A percentile compares a stretch with the other conserved stretches of the same genome.
Evolutionary conservation across 2,329 filamentous ascomycete genomes (phyloP).

Genomic region (Arthrobotrys conoides): DNA sequence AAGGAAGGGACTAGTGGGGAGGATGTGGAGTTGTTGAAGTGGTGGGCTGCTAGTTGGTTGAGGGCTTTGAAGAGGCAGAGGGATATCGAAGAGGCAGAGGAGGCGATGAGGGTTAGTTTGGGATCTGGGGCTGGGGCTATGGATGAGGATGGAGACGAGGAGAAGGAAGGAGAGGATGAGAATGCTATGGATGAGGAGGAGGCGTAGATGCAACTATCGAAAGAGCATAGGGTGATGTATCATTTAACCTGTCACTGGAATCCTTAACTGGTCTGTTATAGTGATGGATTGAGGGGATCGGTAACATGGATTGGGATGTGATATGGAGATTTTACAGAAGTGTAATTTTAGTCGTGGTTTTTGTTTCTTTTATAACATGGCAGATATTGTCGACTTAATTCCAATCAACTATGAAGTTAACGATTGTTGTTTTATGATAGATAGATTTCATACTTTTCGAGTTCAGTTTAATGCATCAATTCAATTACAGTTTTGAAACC

Average conservation of each 20-base stretch:
- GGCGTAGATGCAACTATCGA: conserved; percentile 20
- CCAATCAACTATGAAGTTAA: neutral
- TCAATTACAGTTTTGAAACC: no score
- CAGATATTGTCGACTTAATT: neutral
- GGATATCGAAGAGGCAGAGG: conserved; percentile 85
- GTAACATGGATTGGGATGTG: neutral
- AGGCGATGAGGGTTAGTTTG: conserved; percentile 65
- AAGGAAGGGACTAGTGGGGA: conserved; percentile 73
- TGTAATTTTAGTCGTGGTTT: conserved; percentile 10
- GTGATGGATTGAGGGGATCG: neutral
- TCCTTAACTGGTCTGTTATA: no score
- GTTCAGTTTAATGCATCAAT: no score
- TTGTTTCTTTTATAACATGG: neutral
- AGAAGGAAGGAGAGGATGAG: conserved; percentile 1
- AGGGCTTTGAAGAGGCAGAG: conserved; percentile 85
- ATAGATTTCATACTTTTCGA: no score
- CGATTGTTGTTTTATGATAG: neutral
- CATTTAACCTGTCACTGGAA: no score
- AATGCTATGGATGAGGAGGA: conserved; percentile 51
- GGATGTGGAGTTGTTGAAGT: conserved; percentile 76
- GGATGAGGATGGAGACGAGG: conserved; percentile 41
- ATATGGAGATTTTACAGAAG: neutral
- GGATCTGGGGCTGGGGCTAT: conserved; percentile 20
- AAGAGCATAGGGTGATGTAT: no score
- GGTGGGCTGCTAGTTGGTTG: conserved; percentile 89